Percentiles rank a stretch among this genome's conserved stretches.
Evolutionary conservation across 371 early-diverging fungal genomes (phyloP).

Genomic region (Mucor piriformis): DNA sequence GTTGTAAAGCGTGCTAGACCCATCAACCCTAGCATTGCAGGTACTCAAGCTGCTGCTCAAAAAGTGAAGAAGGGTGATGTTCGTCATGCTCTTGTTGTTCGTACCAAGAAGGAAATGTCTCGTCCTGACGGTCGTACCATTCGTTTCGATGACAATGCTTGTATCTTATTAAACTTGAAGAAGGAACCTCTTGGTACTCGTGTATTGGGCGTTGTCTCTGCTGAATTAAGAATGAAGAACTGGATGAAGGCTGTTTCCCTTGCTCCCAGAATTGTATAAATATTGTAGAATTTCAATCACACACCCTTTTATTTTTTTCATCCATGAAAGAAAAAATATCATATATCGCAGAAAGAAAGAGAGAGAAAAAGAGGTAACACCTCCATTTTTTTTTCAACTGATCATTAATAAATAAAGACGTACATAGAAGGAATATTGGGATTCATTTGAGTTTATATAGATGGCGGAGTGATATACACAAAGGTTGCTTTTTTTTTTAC

Average conservation of each 20-base stretch:
- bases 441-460: too few relatives aligned
- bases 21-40: conserved; percentile 57
- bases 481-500: too few relatives aligned
- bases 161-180: conserved; percentile 91
- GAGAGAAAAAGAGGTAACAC: too few relatives aligned
- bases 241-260: conserved; percentile 95
- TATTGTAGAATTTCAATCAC: background rate
- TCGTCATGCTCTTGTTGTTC: conserved; percentile 88
- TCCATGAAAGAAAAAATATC: too few relatives aligned
- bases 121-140: conserved; percentile 94
- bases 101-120: conserved; percentile 88
- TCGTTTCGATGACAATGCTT: conserved; percentile 97
- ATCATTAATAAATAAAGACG: too few relatives aligned
- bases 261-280: conserved; percentile 91
- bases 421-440: too few relatives aligned
- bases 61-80: conserved; percentile 98
- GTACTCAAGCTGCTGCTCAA: conserved; percentile 56
- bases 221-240: conserved; percentile 90
- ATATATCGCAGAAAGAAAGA: too few relatives aligned
- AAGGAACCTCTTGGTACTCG: conserved; percentile 94
- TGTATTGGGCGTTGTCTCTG: conserved; percentile 89
- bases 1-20: conserved; percentile 93
- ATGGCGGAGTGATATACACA: too few relatives aligned
- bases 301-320: too few relatives aligned
- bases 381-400: too few relatives aligned